Conservation (phyloP, 257 asterid species). For the Ocimum tenuiflorum region DNA sequence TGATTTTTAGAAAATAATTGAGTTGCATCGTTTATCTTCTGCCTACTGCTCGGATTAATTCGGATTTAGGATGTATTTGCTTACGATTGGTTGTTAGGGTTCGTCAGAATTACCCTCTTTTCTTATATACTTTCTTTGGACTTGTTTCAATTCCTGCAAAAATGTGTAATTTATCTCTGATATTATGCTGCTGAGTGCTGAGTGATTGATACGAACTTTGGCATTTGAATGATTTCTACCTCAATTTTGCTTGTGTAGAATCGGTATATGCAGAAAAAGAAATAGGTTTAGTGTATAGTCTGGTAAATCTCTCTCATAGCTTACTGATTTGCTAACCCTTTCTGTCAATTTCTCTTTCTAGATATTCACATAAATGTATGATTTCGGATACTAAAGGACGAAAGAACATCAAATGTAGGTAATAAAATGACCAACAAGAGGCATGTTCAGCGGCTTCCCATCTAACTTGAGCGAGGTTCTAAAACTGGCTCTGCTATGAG, state of each 20-base stretch:
- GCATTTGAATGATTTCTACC: background rate
- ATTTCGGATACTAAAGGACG: background rate
- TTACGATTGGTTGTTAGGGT: conserved; percentile 15
- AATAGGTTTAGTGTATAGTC: background rate
- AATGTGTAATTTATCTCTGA: background rate
- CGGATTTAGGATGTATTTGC: background rate
- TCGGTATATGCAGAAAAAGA: background rate
- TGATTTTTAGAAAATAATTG: background rate
- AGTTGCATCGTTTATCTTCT: background rate
- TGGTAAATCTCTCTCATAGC: background rate
- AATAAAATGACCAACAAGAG: background rate
- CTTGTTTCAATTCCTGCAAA: background rate
- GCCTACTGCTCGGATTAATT: too few species aligned
- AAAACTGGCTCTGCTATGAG: background rate
- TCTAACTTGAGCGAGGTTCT: background rate
- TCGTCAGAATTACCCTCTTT: conserved; percentile 4
- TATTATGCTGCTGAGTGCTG: background rate
- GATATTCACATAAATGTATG: background rate
- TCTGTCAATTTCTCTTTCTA: background rate
- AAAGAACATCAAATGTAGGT: background rate
- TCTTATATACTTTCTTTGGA: background rate
- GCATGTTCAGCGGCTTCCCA: background rate
- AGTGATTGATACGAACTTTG: too few species aligned
- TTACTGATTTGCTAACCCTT: background rate
- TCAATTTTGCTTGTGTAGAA: background rate